phyloP scores from a whole-genome alignment of 75 land plant species.

The Sequoia sempervirens region DNA sequence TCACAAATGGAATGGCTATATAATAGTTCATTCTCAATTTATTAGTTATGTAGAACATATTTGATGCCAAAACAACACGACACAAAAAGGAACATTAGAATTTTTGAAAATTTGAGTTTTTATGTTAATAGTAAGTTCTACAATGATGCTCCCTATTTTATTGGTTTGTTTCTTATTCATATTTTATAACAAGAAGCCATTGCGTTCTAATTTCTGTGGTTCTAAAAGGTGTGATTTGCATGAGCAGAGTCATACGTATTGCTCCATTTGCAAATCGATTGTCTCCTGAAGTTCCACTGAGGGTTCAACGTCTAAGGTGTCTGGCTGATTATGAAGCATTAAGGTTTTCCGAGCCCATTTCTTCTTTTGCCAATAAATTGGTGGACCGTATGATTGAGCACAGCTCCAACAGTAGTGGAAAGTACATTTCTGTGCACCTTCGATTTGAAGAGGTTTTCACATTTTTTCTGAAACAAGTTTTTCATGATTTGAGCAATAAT shows the following conservation, averaged over 20 bases:
- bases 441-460: slow-evolving; percentile 77
- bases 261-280: slow-evolving; percentile 89
- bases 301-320: slow-evolving; percentile 65
- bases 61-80: background rate
- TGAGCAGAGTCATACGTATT: slow-evolving; percentile 64
- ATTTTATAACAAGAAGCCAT: background rate
- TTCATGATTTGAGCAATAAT: background rate
- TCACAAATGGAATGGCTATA: background rate
- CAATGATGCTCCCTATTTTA: background rate
- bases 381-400: slow-evolving; percentile 58
- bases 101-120: background rate
- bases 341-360: slow-evolving; percentile 63
- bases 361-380: slow-evolving; percentile 38
- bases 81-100: background rate
- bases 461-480: background rate
- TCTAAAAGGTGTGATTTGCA: background rate
- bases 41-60: background rate
- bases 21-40: background rate
- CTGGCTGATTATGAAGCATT: slow-evolving; percentile 69
- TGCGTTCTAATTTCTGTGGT: background rate
- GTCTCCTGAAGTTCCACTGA: slow-evolving; percentile 52
- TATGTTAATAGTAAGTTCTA: background rate
- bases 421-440: slow-evolving; percentile 79
- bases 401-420: slow-evolving; percentile 55
- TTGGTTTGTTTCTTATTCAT: background rate